Evolutionary conservation across 208 protist species (phyloP).

Genomic region (Acanthamoeba lenticulata): DNA sequence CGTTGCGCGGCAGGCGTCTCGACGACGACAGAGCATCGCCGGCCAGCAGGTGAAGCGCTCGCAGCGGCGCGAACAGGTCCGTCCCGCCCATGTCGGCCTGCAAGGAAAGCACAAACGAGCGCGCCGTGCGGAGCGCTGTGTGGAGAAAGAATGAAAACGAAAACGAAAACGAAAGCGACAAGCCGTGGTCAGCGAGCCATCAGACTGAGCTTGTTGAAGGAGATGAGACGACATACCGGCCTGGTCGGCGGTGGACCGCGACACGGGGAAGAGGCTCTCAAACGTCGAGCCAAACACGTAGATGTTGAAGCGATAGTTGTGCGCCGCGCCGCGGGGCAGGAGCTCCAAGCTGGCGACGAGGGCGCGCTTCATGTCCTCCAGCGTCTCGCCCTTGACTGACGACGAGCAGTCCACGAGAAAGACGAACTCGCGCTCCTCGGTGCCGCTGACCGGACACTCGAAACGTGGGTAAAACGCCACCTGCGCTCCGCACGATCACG

Average conservation of each 20-base stretch:
- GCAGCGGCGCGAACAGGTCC: constrained; percentile 54
- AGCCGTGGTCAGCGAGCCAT: background rate
- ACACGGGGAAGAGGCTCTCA: constrained; percentile 61
- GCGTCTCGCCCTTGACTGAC: constrained; percentile 44
- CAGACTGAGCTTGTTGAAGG: background rate
- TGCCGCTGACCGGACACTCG: constrained; percentile 1
- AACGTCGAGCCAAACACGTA: constrained; percentile 68
- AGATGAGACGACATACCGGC: background rate
- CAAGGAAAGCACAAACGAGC: background rate
- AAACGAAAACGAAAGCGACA: background rate
- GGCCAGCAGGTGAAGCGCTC: background rate
- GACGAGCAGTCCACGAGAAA: constrained; percentile 70
- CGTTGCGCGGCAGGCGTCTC: constrained; percentile 46
- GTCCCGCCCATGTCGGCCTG: constrained; percentile 51
- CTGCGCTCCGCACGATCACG: constrained; percentile 60
- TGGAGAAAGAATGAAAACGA: background rate
- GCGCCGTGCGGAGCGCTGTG: background rate
- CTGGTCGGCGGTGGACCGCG: background rate
- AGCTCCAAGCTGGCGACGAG: background rate
- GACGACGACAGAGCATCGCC: background rate
- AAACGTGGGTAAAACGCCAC: constrained; percentile 83
- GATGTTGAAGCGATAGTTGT: constrained; percentile 74
- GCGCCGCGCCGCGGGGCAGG: background rate
- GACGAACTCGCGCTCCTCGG: constrained; percentile 48
- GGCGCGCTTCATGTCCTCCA: constrained; percentile 49